Evolutionary conservation across 2,329 filamentous ascomycete species (phyloP), one percentile per base, ranked within the genome.

Genomic region (Diplodia mutila): DNA sequence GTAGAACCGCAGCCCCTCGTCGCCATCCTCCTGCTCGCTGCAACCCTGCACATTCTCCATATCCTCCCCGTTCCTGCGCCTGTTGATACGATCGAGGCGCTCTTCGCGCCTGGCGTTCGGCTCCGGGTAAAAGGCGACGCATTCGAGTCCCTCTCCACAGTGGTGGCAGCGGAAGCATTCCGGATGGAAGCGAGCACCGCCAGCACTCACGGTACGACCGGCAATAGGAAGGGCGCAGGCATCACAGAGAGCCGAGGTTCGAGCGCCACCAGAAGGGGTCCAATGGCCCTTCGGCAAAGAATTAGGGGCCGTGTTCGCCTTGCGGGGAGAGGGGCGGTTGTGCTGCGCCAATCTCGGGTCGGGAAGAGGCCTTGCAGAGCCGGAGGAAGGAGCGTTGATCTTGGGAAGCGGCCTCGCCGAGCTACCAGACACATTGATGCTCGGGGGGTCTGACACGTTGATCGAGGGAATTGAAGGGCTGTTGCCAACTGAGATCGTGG

Each of bases 41-140:
- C 86, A 85, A 12, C 88, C 90, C 76, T 87, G 82, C 34, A 86
- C 87, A 2, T 88, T 88, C 61, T 85, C 82, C 12, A 91, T 78
- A 0, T 86, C 77, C 32, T 76, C 75, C 21, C 81, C 82, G 4
- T 72, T 70, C 71, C 90, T 85, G 27, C 91, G 87, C 27, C 86
- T 85, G 34, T 80, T 83, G 73, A 94, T 93, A n/a, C 91, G 87
- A 34, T 89, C 87, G 0, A 97, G 81, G 29, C 95, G 90, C 61
- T 90, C 90, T 1, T 81, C 80, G 53, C 92, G 91, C 71, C 88
- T 86, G 51, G 84, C 80, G 9, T 93, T 88, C 0, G 95, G 95
- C 79, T 99, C 95, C 0, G 93, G 93, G 72, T 95, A 97, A 78
- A 99, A 98, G 73, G 97, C 95, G 67, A 99, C 91, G 66, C 93